These are phyloP conservation scores for Aspergillus biplanus DNA, from an alignment of 495 filamentous ascomycete genomes.

Conservation along the genomic window DNA sequence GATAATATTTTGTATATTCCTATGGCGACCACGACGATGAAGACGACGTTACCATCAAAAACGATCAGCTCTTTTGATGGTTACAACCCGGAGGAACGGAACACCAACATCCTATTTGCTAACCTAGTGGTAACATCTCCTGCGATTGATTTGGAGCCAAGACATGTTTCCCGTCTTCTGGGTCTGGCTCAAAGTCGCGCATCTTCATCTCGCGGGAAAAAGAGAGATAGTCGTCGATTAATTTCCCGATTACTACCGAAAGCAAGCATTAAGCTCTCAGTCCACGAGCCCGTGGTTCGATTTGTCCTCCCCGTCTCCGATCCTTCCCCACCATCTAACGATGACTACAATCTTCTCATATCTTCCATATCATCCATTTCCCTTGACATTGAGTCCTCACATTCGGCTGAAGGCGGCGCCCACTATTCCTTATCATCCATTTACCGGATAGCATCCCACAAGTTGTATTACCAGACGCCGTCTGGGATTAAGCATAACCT, in stretches of 20 bases:
- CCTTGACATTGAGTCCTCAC: conserved; percentile 89
- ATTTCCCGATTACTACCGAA: conserved; percentile 94
- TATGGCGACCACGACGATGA: conserved; percentile 95
- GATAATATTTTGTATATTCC: conserved; percentile 92
- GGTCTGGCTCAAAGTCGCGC: conserved; percentile 68
- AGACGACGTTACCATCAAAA: conserved; percentile 93
- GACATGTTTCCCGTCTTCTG: conserved; percentile 83
- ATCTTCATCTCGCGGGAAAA: conserved; percentile 50
- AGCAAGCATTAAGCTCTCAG: conserved; percentile 89
- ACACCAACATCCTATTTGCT: conserved; percentile 94
- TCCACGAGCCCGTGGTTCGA: conserved; percentile 93
- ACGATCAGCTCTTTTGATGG: conserved; percentile 80
- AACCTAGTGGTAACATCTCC: conserved; percentile 96
- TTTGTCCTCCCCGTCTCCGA: conserved; percentile 81
- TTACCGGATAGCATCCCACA: conserved; percentile 81
- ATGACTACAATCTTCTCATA: conserved; percentile 91
- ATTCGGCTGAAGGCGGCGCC: conserved; percentile 80
- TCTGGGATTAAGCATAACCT: conserved; percentile 81
- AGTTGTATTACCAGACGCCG: conserved; percentile 93
- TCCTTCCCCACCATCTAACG: conserved; percentile 52
- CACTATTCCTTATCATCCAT: conserved; percentile 85
- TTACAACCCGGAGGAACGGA: conserved; percentile 79
- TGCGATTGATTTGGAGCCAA: conserved; percentile 91
- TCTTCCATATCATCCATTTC: conserved; percentile 91
- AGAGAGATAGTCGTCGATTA: conserved; percentile 61